These are phyloP conservation scores for Kodamaea arcana DNA, from an alignment of 1,139 yeast species.

Conservation along the genomic window DNA sequence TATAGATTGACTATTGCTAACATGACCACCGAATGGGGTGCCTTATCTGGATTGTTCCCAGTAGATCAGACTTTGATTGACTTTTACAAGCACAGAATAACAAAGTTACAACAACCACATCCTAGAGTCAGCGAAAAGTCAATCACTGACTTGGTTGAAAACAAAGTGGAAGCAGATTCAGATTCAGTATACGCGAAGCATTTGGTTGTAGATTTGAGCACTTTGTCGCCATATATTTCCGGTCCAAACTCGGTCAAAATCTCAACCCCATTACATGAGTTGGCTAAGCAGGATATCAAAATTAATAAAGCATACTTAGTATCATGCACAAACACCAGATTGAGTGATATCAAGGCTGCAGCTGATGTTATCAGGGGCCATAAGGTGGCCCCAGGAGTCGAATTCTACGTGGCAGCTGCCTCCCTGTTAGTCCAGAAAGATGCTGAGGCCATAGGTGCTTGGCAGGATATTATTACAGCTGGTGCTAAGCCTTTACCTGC, in stretches of 20 bases:
- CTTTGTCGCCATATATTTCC: conserved; percentile 85
- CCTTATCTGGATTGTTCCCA: conserved; percentile 93
- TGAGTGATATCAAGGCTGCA: conserved; percentile 91
- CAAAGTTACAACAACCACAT: conserved; percentile 71
- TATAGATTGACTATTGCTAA: conserved; percentile 94
- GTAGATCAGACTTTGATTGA: conserved; percentile 73
- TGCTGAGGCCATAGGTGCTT: conserved; percentile 86
- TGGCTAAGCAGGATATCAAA: conserved; percentile 67
- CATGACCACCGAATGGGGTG: conserved; percentile 99
- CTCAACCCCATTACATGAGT: conserved; percentile 70
- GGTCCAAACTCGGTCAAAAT: conserved; percentile 98
- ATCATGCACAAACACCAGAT: conserved; percentile 94
- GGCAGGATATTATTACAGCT: conserved; percentile 84
- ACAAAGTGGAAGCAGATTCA: conserved; percentile 54
- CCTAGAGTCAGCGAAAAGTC: conserved; percentile 73
- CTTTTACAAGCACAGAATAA: conserved; percentile 71
- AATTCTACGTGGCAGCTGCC: conserved; percentile 96
- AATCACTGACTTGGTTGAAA: conserved; percentile 44
- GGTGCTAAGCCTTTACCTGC: conserved; percentile 96
- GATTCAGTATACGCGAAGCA: conserved; percentile 88
- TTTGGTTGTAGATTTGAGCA: conserved; percentile 72
- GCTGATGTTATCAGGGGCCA: conserved; percentile 79
- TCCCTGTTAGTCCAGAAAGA: conserved; percentile 89
- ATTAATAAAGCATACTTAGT: conserved; percentile 94
- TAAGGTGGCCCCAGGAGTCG: conserved; percentile 83